phyloP scores from a whole-genome alignment of 2,329 filamentous ascomycete species.

The Ophiostoma australiae region DNA sequence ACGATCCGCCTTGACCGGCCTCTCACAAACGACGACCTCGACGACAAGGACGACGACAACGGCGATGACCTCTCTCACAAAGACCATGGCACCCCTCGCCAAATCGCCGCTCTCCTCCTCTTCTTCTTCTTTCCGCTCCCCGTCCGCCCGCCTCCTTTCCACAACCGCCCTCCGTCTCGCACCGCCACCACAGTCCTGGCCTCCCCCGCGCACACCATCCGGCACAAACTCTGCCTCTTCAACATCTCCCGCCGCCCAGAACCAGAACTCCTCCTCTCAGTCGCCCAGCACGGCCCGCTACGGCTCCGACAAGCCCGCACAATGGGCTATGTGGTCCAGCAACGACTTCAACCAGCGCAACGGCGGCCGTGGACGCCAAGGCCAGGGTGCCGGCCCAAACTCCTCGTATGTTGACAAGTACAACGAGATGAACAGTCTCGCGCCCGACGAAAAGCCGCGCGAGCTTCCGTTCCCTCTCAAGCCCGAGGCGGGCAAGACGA shows the following conservation, averaged over 20 bases:
- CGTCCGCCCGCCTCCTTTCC: constrained; percentile 17
- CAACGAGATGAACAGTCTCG: constrained; percentile 7
- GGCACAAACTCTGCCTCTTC: not conserved
- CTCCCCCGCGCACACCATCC: constrained; percentile 11
- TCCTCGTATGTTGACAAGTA: not conserved
- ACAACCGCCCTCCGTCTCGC: constrained; percentile 18
- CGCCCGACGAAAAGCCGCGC: not conserved
- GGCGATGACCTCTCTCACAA: not conserved
- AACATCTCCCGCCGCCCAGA: not conserved
- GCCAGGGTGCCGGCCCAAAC: not conserved
- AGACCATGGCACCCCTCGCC: constrained; percentile 8
- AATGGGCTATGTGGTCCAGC: constrained; percentile 27
- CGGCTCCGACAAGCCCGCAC: constrained; percentile 24
- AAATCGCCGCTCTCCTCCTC: constrained; percentile 1
- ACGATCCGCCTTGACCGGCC: constrained; percentile 21
- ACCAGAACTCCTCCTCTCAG: not conserved
- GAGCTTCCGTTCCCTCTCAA: constrained; percentile 35
- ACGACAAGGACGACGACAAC: not conserved
- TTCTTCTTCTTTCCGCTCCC: constrained; percentile 13
- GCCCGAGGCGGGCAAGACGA: constrained; percentile 43
- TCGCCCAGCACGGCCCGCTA: constrained; percentile 21
- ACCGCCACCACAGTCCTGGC: constrained; percentile 15
- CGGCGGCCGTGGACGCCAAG: not conserved
- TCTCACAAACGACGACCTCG: not conserved
- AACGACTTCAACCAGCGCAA: constrained; percentile 28